phyloP scores from a whole-genome alignment of 1,284 basidiomycete species.

The Cutaneotrichosporon sp. region DNA sequence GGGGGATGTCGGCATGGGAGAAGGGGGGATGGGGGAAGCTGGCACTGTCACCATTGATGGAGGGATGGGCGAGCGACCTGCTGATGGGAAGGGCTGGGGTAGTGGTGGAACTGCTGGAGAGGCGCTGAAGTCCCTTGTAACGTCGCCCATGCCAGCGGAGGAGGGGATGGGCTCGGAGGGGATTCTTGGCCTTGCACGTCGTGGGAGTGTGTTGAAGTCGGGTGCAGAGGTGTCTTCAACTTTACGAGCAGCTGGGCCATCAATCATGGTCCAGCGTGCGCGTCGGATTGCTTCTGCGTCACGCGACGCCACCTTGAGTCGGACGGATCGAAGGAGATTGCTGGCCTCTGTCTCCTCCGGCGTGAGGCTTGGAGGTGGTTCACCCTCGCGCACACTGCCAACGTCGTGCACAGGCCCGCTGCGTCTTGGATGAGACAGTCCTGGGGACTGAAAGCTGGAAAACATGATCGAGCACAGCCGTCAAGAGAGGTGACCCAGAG shows the following conservation, averaged over 20 bases:
- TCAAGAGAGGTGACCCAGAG: not conserved
- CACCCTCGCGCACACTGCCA: conserved; percentile 2
- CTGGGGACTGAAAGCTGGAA: not conserved
- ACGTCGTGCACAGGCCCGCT: conserved; percentile 1
- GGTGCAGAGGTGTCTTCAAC: not conserved
- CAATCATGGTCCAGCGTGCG: conserved; percentile 33
- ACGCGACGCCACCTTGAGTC: conserved; percentile 33
- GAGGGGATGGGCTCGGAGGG: not conserved
- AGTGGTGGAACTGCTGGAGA: not conserved
- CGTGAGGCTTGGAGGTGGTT: conserved; percentile 4
- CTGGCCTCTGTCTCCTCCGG: not conserved
- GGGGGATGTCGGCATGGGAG: not conserved
- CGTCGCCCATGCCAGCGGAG: not conserved
- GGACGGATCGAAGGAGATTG: conserved; percentile 31
- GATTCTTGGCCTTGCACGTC: not conserved
- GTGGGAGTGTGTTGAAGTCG: conserved; percentile 7
- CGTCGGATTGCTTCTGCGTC: conserved; percentile 47
- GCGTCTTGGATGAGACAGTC: not conserved
- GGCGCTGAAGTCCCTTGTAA: not conserved
- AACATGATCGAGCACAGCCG: conserved; percentile 1
- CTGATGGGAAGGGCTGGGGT: not conserved
- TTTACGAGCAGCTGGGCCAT: conserved; percentile 17
- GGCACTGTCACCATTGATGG: not conserved
- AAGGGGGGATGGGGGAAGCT: not conserved
- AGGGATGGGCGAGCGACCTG: not conserved